A percentile compares a stretch with the other conserved stretches of the same genome.
phyloP scores from a whole-genome alignment of 805 yeast genomes.

The Lachancea sp. region DNA sequence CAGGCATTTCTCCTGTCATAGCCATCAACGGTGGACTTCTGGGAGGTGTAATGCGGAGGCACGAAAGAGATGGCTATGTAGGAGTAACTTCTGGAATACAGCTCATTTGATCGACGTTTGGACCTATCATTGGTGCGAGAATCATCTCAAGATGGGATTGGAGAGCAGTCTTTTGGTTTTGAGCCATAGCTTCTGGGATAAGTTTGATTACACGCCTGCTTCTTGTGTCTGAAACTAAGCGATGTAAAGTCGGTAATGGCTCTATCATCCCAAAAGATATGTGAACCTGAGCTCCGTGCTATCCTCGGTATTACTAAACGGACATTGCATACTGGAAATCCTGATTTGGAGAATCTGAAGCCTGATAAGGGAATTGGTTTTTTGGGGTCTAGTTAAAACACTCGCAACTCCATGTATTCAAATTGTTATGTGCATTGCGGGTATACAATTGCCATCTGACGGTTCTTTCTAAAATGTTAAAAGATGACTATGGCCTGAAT shows the following conservation, averaged over 20 bases:
- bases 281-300: conserved; percentile 43
- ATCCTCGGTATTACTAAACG: conserved; percentile 17
- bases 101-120: conserved; percentile 68
- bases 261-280: conserved; percentile 45
- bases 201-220: conserved; percentile 33
- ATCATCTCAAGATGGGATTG: conserved; percentile 47
- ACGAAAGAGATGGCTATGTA: conserved; percentile 65
- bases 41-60: conserved; percentile 63
- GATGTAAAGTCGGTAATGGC: conserved; percentile 71
- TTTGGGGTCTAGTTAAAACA: conserved; percentile 39
- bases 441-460: conserved; percentile 63
- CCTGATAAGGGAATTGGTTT: conserved; percentile 23
- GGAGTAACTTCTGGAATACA: conserved; percentile 62
- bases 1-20: conserved; percentile 69
- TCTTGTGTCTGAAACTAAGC: conserved; percentile 66
- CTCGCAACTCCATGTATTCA: conserved; percentile 40
- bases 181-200: conserved; percentile 56
- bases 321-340: conserved; percentile 28
- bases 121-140: conserved; percentile 59
- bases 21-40: conserved; percentile 64
- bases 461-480: conserved; percentile 50
- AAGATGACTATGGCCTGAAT: conserved; percentile 43
- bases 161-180: conserved; percentile 72
- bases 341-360: conserved; percentile 28
- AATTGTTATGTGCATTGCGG: conserved; percentile 47